Conservation (phyloP, 2,329 filamentous ascomycete species). For the Alternaria ethzedia region DNA sequence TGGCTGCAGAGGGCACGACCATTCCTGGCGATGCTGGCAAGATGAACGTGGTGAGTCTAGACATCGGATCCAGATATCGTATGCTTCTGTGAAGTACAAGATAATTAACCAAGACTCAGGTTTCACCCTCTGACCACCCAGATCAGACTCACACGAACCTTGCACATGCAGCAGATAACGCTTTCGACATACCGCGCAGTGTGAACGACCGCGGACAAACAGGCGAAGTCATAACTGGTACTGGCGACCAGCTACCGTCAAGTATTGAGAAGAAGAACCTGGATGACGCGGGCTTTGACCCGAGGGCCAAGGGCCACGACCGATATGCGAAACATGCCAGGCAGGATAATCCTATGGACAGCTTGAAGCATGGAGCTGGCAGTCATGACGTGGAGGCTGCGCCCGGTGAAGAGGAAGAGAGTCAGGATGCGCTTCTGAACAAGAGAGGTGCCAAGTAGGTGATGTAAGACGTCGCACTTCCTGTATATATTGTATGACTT, state of each 20-base stretch:
- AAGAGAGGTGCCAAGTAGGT: constrained; percentile 30
- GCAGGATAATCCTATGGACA: constrained; percentile 23
- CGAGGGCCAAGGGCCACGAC: constrained; percentile 31
- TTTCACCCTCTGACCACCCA: constrained; percentile 57
- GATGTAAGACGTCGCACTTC: neutral
- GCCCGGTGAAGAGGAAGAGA: constrained; percentile 35
- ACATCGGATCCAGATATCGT: neutral
- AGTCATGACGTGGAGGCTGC: constrained; percentile 30
- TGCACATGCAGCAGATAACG: constrained; percentile 57
- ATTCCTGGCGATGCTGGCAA: constrained; percentile 57
- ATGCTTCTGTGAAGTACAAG: neutral
- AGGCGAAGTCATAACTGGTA: constrained; percentile 45
- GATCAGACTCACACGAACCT: constrained; percentile 53
- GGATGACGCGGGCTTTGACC: constrained; percentile 29
- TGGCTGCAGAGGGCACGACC: constrained; percentile 43
- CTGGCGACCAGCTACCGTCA: constrained; percentile 39
- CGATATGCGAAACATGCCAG: constrained; percentile 31
- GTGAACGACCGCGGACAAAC: constrained; percentile 41
- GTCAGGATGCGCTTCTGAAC: constrained; percentile 31
- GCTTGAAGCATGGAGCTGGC: constrained; percentile 18
- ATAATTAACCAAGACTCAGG: constrained; percentile 26
- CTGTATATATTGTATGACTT: neutral
- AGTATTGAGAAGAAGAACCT: constrained; percentile 43
- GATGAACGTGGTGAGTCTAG: constrained; percentile 32
- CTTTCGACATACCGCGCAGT: constrained; percentile 53